These are phyloP conservation scores for Catenaria anguillulae DNA, from an alignment of 371 early-diverging fungal species.

Conservation along the genomic window DNA sequence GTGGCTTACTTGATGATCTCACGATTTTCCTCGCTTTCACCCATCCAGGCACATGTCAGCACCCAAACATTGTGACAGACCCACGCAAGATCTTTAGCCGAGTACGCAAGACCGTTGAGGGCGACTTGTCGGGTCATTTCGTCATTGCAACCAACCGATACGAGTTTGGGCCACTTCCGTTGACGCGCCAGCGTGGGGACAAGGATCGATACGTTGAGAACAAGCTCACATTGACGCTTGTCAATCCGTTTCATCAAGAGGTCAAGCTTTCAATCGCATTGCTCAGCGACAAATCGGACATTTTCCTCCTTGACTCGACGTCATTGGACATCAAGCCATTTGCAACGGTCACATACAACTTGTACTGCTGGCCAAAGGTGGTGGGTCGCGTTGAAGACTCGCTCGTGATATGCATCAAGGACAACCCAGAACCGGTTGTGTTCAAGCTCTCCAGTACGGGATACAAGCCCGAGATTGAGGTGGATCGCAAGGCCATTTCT, in stretches of 20 bases:
- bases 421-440: conserved; percentile 37
- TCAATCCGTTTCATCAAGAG: conserved; percentile 23
- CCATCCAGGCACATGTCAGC: conserved; percentile 19
- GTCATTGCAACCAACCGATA: not conserved
- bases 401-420: conserved; percentile 31
- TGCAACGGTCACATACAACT: conserved; percentile 27
- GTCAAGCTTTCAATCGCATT: conserved; percentile 27
- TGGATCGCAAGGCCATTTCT: conserved; percentile 29
- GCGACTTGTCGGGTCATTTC: conserved; percentile 11
- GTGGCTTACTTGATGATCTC: conserved; percentile 5
- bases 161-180: conserved; percentile 39
- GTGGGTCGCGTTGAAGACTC: conserved; percentile 29
- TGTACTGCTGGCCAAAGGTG: conserved; percentile 30
- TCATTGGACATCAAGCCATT: conserved; percentile 23
- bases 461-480: conserved; percentile 37
- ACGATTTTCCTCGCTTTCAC: not conserved
- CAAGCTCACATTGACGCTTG: conserved; percentile 21
- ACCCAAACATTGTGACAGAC: conserved; percentile 25
- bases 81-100: conserved; percentile 26
- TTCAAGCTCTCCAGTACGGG: conserved; percentile 33
- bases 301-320: conserved; percentile 27
- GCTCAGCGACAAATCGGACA: conserved; percentile 32
- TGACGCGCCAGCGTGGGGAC: conserved; percentile 32
- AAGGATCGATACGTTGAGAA: conserved; percentile 37
- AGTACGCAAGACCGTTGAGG: conserved; percentile 24